Evolutionary conservation across 176 grass and related monocot species (phyloP), one percentile per base, ranked within the genome.

Genomic region (Cenchrus americanus): DNA sequence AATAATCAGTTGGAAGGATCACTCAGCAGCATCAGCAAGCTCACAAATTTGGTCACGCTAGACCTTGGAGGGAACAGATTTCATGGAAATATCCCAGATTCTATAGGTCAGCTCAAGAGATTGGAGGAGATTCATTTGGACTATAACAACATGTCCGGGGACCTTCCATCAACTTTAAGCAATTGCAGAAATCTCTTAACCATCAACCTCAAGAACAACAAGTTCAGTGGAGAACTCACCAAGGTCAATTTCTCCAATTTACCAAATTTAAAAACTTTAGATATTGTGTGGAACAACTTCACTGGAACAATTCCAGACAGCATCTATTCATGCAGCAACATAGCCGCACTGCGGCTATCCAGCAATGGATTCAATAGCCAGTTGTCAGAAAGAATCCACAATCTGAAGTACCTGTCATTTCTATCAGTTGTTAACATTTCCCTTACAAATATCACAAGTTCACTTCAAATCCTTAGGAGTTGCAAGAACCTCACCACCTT

Each of bases 291-390:
- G 23, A 92, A 89, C 7, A 83, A 80, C 5, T 89, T 92, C 13
- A 84, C 5, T 0, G 87, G 87, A 49, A 48, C 1, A 22, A 23
- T 92, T 32, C 87, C 87, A 73, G 87, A 92, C 62, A 87, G 47
- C 81, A 84, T 90, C 10, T 90, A 90, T 44, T 76, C 84, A 26
- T 92, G 84, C 74, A 92, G 41, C n/a, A 65, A 34, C 7, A 79
- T 89, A 46, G 82, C n/a, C 11, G 83, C 90, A 23, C 2, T 92
- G 21, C 46, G 87, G 7, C 71, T 92, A 44, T 86, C 90, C 18
- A 0, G 0, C 0, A 89, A 92, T 19, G 7, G 15, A 0, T 68
- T 92, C 2, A 24, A 63, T 41, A 80, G 83, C 0, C 69, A 72
- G 2, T 37, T 92, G 23, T 86, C 87, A 30, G 60, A 49, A 14